Evolutionary conservation across 805 yeast species (phyloP).

Genomic region (Kluyveromyces starmeri): DNA sequence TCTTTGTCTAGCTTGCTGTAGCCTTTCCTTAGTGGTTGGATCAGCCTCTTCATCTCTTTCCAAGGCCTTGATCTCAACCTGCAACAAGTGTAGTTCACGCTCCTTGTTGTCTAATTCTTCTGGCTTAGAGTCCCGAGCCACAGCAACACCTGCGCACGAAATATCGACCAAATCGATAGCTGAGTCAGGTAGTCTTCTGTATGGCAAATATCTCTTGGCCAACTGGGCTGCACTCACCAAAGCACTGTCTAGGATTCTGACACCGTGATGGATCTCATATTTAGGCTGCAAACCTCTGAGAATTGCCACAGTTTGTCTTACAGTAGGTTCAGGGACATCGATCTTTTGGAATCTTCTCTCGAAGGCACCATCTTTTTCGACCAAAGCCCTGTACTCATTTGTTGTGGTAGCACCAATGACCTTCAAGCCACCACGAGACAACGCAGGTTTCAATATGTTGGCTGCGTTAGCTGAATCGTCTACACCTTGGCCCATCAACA

Average conservation of each 20-base stretch:
- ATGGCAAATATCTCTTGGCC: conserved; percentile 89
- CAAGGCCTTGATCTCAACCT: conserved; percentile 92
- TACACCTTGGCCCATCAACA: conserved; percentile 99
- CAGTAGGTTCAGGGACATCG: conserved; percentile 90
- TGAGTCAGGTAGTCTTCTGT: conserved; percentile 92
- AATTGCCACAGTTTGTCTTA: conserved; percentile 89
- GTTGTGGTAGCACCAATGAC: conserved; percentile 98
- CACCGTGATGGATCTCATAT: conserved; percentile 97
- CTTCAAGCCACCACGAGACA: conserved; percentile 92
- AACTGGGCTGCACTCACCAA: conserved; percentile 89
- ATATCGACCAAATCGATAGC: conserved; percentile 96
- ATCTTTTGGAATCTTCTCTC: conserved; percentile 97
- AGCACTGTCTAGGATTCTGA: conserved; percentile 89
- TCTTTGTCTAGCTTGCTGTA: conserved; percentile 66
- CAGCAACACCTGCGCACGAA: conserved; percentile 94
- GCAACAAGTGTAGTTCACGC: conserved; percentile 82
- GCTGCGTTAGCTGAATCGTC: conserved; percentile 80
- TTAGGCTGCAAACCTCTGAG: conserved; percentile 92
- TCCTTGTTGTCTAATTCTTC: conserved; percentile 92
- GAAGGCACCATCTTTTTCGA: conserved; percentile 96
- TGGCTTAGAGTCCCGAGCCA: conserved; percentile 95
- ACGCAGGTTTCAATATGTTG: conserved; percentile 90
- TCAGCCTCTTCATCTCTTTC: conserved; percentile 91
- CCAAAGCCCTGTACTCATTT: conserved; percentile 84
- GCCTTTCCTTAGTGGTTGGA: conserved; percentile 74